Percentiles rank a stretch among this genome's conserved stretches.
Conservation (phyloP, 2,329 filamentous ascomycete genomes). For the Kalaharituber pfeilii region DNA sequence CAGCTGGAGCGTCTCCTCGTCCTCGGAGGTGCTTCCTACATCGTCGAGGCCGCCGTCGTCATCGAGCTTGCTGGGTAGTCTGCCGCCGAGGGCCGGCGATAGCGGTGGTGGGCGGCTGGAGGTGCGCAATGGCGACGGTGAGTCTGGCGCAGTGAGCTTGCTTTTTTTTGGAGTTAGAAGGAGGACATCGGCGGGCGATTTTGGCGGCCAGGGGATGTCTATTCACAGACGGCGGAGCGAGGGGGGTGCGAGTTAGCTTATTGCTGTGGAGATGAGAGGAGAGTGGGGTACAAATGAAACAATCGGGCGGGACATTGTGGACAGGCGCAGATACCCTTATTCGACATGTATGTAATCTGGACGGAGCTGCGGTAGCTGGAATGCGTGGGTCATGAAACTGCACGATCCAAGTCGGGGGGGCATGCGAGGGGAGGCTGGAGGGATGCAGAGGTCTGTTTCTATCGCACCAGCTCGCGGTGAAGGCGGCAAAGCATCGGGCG, state of each 20-base stretch:
- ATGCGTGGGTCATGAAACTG: too few relatives aligned
- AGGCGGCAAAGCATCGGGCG: too few relatives aligned
- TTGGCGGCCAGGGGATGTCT: slow-evolving; percentile 40
- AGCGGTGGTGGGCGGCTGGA: slow-evolving; percentile 51
- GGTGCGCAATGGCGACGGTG: slow-evolving; percentile 29
- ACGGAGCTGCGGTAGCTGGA: neutral
- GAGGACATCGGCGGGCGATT: slow-evolving; percentile 47
- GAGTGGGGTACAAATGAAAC: neutral
- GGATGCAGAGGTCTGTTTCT: neutral
- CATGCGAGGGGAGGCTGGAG: neutral
- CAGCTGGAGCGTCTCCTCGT: slow-evolving; percentile 76
- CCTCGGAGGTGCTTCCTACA: slow-evolving; percentile 56
- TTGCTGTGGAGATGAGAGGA: neutral
- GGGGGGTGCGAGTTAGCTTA: neutral
- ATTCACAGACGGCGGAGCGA: neutral
- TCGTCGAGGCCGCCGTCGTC: slow-evolving; percentile 17
- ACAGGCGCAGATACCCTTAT: slow-evolving; percentile 9
- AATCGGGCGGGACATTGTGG: neutral
- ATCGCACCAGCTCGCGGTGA: too few relatives aligned
- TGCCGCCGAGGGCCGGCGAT: slow-evolving; percentile 29
- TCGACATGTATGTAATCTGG: slow-evolving; percentile 4
- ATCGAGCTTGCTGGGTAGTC: neutral
- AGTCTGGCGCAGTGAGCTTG: neutral
- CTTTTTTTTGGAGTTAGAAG: slow-evolving; percentile 22
- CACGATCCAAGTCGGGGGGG: neutral